Percentiles rank a stretch among this genome's conserved stretches.
These are phyloP conservation scores for Chondrostereum purpureum DNA, from an alignment of 1,284 basidiomycete genomes.

Conservation along the genomic window DNA sequence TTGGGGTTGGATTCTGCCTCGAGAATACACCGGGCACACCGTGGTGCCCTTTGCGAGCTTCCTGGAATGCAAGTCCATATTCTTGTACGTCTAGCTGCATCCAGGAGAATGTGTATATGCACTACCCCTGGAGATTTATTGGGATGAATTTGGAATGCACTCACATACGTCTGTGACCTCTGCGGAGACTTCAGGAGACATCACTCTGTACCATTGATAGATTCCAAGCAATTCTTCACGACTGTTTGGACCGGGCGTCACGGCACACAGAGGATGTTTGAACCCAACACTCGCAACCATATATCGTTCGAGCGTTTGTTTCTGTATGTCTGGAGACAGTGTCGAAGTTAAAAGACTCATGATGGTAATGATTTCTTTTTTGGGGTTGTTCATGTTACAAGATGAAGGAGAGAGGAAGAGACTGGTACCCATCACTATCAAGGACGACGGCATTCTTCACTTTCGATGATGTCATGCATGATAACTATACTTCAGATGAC, in stretches of 20 bases:
- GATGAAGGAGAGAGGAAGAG: too few species aligned
- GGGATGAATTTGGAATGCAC: constrained; percentile 14
- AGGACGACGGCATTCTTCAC: too few species aligned
- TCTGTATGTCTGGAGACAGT: constrained; percentile 43
- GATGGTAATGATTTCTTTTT: constrained; percentile 39
- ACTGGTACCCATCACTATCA: too few species aligned
- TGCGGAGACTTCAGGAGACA: constrained; percentile 43
- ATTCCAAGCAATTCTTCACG: constrained; percentile 45
- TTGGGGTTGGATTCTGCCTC: too few species aligned
- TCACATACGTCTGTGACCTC: constrained; percentile 36
- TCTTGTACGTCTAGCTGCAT: too few species aligned
- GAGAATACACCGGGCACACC: too few species aligned
- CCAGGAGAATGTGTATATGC: too few species aligned
- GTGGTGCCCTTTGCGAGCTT: too few species aligned
- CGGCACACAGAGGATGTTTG: constrained; percentile 46
- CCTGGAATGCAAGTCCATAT: too few species aligned
- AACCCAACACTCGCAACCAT: constrained; percentile 46
- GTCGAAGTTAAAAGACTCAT: constrained; percentile 37
- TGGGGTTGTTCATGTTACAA: constrained; percentile 56
- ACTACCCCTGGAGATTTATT: too few species aligned
- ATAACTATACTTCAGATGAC: too few species aligned
- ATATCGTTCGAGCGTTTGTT: constrained; percentile 38
- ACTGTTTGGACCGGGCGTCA: constrained; percentile 37
- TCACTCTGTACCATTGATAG: constrained; percentile 57
- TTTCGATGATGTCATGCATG: too few species aligned